Evolutionary conservation across 306 rosid species (phyloP), one percentile per base, ranked within the genome.

Genomic region (Dryas alaskensis): DNA sequence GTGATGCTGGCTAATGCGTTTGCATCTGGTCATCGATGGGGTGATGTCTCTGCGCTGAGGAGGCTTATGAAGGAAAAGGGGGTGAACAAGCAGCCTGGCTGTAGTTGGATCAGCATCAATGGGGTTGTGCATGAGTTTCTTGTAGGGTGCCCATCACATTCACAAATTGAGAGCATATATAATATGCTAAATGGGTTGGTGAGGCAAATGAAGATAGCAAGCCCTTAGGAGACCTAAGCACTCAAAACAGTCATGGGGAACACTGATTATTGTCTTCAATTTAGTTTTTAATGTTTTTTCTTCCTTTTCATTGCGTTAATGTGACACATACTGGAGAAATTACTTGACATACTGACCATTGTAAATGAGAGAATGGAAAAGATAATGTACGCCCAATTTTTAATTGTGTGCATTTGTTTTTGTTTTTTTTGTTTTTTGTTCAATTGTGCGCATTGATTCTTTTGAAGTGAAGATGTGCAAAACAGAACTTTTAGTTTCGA

Each of bases 1-100:
- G 88, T 86, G 44, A 83, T 89, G 89, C 73, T 86, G 73, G 94
- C 91, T 53, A 86, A 89, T 68, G 80, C 84, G 50, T 85, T 84
- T 59, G 94, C 94, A 45, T 73, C 77, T 13, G 85, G 83, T 73
- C 74, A 60, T 52, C 81, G 73, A 19, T 86, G 91, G 91, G 78
- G 73, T 31, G 85, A 81, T 73, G 88, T 77, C 12, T 79, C 85
- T 9, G 78, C 75, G 11, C 62, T 86, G 78, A 76, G 89, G 68
- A 10, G 31, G 80, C 70, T 81, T 75, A 89, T 86, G 94, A 89
- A 69, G 80, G 91, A 85, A 66, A 85, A 83, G 70, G 83, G 86
- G 40, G 71, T 83, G 47, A 75, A 69, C 82, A 89, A 87, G 84
- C 89, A 81, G 69, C 89, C 88, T 7, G 88, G 92, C 11, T 62